Percentiles rank a stretch among this genome's conserved stretches.
These are phyloP conservation scores for Penicillium coprophilum DNA, from an alignment of 495 filamentous ascomycete species.

Conservation along the genomic window DNA sequence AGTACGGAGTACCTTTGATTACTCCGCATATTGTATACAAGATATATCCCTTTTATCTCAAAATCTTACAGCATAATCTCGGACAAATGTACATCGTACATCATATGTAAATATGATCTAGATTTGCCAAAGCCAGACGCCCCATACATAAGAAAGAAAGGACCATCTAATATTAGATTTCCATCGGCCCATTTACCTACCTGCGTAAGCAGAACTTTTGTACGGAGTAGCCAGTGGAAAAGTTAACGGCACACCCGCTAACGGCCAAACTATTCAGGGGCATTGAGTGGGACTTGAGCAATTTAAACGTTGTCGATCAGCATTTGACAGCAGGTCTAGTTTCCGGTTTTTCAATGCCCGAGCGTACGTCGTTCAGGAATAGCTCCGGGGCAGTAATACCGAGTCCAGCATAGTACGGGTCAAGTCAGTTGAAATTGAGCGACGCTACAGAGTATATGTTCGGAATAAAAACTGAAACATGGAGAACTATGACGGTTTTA, in stretches of 20 bases:
- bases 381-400: constrained; percentile 1
- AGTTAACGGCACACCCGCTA: not conserved
- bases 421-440: not conserved
- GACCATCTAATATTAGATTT: not conserved
- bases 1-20: not conserved
- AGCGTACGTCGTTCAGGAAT: constrained; percentile 3
- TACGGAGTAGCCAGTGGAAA: not conserved
- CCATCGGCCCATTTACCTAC: not conserved
- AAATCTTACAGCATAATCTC: not conserved
- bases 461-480: not conserved
- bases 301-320: constrained; percentile 30
- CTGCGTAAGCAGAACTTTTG: not conserved
- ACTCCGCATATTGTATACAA: too few species aligned
- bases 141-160: not conserved
- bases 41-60: not conserved
- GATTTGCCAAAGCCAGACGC: not conserved
- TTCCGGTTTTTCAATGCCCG: constrained; percentile 12
- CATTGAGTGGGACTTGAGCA: constrained; percentile 20
- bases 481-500: not conserved
- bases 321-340: constrained; percentile 26
- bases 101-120: not conserved
- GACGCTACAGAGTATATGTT: not conserved
- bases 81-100: too few species aligned
- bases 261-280: constrained; percentile 10
- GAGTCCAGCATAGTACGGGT: not conserved